Evolutionary conservation across 768 basidiomycete species (phyloP).

Genomic region (Phaffia tasmanica): DNA sequence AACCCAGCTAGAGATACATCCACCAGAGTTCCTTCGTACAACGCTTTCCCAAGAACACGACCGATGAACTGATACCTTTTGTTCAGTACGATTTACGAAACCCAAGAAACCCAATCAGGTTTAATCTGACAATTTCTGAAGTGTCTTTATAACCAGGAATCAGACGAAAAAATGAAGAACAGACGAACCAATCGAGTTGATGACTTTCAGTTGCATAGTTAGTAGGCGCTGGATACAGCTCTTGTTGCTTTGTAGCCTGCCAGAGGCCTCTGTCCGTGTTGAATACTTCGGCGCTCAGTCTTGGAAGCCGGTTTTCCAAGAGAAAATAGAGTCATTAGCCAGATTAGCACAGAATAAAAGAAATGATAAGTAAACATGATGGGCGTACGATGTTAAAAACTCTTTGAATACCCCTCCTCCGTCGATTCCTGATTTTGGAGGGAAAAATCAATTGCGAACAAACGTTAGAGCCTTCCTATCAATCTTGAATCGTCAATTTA

Average conservation of each 20-base stretch:
- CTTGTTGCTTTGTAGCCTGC: slow-evolving; percentile 80
- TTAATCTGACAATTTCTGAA: too few relatives aligned
- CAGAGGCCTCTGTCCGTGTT: slow-evolving; percentile 89
- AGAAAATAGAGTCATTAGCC: background rate
- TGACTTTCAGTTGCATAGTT: slow-evolving; percentile 65
- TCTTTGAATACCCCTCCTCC: slow-evolving; percentile 86
- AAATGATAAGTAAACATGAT: background rate
- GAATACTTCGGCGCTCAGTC: slow-evolving; percentile 56
- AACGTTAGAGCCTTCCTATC: too few relatives aligned
- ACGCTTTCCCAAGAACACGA: slow-evolving; percentile 82
- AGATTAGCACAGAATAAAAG: background rate
- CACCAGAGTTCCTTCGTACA: slow-evolving; percentile 90
- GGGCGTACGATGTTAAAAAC: slow-evolving; percentile 59
- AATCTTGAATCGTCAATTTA: background rate
- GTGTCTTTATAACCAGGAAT: too few relatives aligned
- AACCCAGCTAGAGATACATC: slow-evolving; percentile 92
- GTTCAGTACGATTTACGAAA: too few relatives aligned
- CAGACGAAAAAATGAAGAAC: too few relatives aligned
- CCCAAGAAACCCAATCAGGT: too few relatives aligned
- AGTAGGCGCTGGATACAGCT: slow-evolving; percentile 90
- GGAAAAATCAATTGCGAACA: background rate
- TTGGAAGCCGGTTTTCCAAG: background rate
- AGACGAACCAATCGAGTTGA: slow-evolving; percentile 21
- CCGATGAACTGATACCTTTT: slow-evolving; percentile 37
- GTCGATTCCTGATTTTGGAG: background rate